These are phyloP conservation scores for Chalciporus piperatus DNA, from an alignment of 768 basidiomycete genomes.

Conservation along the genomic window DNA sequence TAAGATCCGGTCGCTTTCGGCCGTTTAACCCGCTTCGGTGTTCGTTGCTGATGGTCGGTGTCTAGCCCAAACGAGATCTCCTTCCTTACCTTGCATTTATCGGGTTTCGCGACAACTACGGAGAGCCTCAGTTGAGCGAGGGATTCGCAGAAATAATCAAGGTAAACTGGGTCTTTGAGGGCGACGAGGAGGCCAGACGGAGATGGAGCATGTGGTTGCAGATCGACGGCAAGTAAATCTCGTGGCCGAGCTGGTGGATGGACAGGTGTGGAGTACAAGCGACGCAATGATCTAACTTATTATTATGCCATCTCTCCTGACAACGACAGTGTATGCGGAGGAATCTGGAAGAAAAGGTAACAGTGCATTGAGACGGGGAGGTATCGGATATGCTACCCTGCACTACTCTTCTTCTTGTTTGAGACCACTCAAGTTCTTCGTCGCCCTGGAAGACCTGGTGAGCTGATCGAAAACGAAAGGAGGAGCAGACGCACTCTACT, in stretches of 20 bases:
- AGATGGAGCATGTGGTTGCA: slow-evolving; percentile 88
- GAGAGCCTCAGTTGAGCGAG: slow-evolving; percentile 65
- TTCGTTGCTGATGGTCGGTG: background rate
- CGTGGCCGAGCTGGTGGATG: background rate
- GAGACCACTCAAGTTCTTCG: slow-evolving; percentile 39
- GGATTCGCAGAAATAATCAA: slow-evolving; percentile 75
- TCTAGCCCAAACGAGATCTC: slow-evolving; percentile 46
- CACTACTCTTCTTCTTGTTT: slow-evolving; percentile 29
- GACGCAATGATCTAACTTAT: slow-evolving; percentile 3
- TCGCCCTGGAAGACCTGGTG: slow-evolving; percentile 25
- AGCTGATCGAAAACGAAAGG: background rate
- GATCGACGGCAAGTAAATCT: slow-evolving; percentile 60
- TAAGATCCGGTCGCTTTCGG: background rate
- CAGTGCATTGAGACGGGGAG: background rate
- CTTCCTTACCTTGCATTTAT: slow-evolving; percentile 61
- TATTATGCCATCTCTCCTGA: background rate
- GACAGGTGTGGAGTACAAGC: background rate
- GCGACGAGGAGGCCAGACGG: slow-evolving; percentile 63
- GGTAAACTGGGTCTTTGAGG: slow-evolving; percentile 81
- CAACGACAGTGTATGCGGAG: background rate
- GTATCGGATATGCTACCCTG: background rate
- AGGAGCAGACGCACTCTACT: slow-evolving; percentile 45
- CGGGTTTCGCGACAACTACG: slow-evolving; percentile 55
- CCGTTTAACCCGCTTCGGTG: background rate
- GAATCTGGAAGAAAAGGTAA: background rate